Evolutionary conservation across 441 rosid genomes (phyloP).

Genomic region (Aleurites moluccanus): DNA sequence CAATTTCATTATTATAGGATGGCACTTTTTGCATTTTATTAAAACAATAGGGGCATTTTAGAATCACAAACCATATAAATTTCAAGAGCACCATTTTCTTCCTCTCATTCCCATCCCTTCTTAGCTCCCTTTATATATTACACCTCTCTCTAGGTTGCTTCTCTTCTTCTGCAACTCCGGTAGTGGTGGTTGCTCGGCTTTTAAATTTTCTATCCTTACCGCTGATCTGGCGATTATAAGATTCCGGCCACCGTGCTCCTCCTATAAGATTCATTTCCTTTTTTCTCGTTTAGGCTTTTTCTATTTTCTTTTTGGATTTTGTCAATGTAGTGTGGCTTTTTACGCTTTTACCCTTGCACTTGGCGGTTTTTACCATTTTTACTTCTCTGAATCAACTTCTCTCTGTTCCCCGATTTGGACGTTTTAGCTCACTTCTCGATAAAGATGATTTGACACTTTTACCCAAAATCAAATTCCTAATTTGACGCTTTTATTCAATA

Average conservation of each 20-base stretch:
- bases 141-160: background rate
- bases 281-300: background rate
- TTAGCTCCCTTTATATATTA: background rate
- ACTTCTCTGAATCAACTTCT: background rate
- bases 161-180: constrained; percentile 3
- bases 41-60: constrained; percentile 9
- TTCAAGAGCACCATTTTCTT: background rate
- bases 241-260: constrained; percentile 9
- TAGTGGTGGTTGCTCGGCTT: too few species aligned
- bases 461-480: background rate
- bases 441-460: constrained; percentile 14
- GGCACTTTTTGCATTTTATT: constrained; percentile 20
- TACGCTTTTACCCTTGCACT: constrained; percentile 10
- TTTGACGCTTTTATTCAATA: constrained; percentile 1
- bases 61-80: constrained; percentile 22
- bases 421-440: constrained; percentile 23
- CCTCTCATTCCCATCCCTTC: constrained; percentile 4
- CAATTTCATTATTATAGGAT: background rate
- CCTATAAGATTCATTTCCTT: constrained; percentile 11
- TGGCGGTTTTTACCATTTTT: constrained; percentile 6
- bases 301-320: background rate
- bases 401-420: constrained; percentile 7
- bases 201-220: background rate
- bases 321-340: background rate
- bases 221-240: constrained; percentile 24